Evolutionary conservation across 257 asterid species (phyloP), one percentile per base, ranked within the genome.

Genomic region (Solanum pinnatisectum): DNA sequence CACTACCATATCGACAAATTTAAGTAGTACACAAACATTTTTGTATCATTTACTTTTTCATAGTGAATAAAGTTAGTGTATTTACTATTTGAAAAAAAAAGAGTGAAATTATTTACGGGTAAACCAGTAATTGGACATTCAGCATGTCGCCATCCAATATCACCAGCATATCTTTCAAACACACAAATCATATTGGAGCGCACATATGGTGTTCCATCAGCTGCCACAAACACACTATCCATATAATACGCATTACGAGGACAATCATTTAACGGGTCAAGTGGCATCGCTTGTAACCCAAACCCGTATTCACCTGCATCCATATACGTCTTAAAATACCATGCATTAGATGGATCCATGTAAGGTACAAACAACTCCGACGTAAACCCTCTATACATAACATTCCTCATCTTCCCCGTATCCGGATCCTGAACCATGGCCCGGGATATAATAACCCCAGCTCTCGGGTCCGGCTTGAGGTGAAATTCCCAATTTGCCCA

Each of bases 401-500:
- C 99, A 86, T 90, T 90, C 93, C 99, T 91, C 93, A 94, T 8
- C 12, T 77, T 89, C 3, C 98, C 98, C 1, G 95, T 94, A 15
- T 88, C 93, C 36, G 98, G 88, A 87, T 97, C 99, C 32, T 83
- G 92, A 40, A 94, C 86, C 90, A 36, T 91, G 79, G 95, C 99
- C 68, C 56, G 93, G 3, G 99, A 97, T 59, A 97, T 87, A 67
- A 96, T 81, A 88, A 97, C 95, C 8, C 99, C 99, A 0, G 99
- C 95, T 85, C 99, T 89, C 10, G 98, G 96, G 89, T 97, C 99
- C 79, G 99, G 94, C 65, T 93, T 97, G 14, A 97, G 27, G 94
- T 97, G 99, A 89, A 97, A 97, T 88, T 95, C 98, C 98, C 99
- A 96, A 36, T 95, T 96, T 5, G 99, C 99, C 99, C 99, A 96